Base-by-base conservation (phyloP, 306 rosid species). In the Cicer chorassanicum region DNA sequence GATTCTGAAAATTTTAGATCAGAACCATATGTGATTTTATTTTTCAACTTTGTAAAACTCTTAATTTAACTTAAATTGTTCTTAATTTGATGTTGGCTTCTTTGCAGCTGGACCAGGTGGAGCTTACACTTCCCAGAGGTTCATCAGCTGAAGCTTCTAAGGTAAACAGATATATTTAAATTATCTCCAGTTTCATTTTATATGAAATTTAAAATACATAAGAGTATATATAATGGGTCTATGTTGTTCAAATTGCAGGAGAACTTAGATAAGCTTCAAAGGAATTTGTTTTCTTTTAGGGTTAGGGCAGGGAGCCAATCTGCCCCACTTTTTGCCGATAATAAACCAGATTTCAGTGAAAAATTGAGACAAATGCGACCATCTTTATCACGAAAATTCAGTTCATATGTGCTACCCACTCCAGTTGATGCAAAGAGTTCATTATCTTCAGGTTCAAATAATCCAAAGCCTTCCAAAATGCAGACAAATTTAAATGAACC, bases 371-470 rank as follows among this genome's bases (percentile, higher is more conserved):
- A 85, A 40, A 36, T 84, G 83, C 96, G 75, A 57, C 97, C 89
- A 8, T 88, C 99, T 72, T 84, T 90, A 50, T 70, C 97, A 6
- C 84, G 92, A 66, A 90, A 85, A 85, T 92, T 92, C 84, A 83
- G 84, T 78, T 84, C 98, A 0, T 94, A 94, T 65, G 99, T 85
- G 54, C 89, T 95, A 67, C 99, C 99, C 40, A 95, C 93, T 40
- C 99, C 99, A 8, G 84, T 76, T 76, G 93, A 85, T 79, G 80
- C 87, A 15, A 88, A 83, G 74, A 76, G 82, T 78, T 75, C 95
- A 68, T 73, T 65, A 69, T 82, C 92, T 62, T 51, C 84, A n/a
- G 82, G 85, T 72, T 80, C 89, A 38, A 80, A 65, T 77, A 88
- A 82, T 55, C 78, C 77, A 18, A 76, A 79, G 53, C 77, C 84